Base-by-base conservation (phyloP, 192 early-diverging fungal species). In the Backusella australiensis region DNA sequence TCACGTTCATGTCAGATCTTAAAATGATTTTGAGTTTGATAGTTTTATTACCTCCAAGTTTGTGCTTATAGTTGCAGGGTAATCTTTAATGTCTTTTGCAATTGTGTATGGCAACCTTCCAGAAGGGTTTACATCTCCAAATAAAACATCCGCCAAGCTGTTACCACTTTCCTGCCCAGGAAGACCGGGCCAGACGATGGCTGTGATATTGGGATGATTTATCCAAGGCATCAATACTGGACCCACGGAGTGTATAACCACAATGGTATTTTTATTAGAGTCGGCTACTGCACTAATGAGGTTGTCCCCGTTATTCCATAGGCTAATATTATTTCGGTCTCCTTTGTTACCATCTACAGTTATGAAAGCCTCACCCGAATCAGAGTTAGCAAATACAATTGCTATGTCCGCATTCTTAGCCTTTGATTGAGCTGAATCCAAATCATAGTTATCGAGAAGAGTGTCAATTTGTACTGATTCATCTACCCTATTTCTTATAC, bases 161-260 rank as follows among this genome's bases (percentile, higher is more conserved):
- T 91, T 89, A 69, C 91, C 91, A 66, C 82, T 69, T 71, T 93
- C 91, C 78, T 92, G 89, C 23, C 91, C 91, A 32, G 90, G 90
- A 69, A 92, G 74, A 36, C 80, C 75, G 23, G 90, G 87, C 35
- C 78, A 79, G 74, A 91, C 70, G 3, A 89, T 79, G 59, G 86
- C 87, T 9, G 75, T 85, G 71, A 91, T 74, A 75, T 91, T 90
- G n/a, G 89, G 88, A 72, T 91, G 83, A 65, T 84, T 67, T 65
- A 86, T 74, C 88, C 86, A 91, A 19, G 86, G 82, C 88, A 91
- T 89, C 68, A 84, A 59, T 34, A 92, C 90, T 29, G 90, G 74
- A 44, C 88, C 91, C 36, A 85, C 80, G 32, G 81, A 71, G 70
- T 85, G 75, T 23, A 86, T 81, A 11, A 85, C 84, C 29, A 85